Conservation (phyloP, 1,284 basidiomycete genomes). For the Austropuccinia psidii region DNA sequence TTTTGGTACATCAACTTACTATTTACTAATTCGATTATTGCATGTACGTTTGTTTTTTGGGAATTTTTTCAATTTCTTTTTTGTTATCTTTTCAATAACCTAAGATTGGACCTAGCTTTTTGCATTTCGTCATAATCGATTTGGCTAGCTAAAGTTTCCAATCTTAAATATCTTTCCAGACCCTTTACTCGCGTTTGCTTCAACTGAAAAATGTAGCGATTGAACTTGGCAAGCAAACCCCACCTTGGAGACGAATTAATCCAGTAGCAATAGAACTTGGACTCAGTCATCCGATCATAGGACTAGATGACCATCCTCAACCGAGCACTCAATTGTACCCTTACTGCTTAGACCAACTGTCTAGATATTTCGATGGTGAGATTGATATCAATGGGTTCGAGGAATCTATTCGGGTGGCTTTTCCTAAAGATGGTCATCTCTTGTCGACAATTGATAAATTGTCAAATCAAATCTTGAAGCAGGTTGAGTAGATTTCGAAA, state of each 20-base stretch:
- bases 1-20: slow-evolving; percentile 35
- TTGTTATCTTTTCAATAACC: background rate
- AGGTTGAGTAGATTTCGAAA: background rate
- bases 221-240: slow-evolving; percentile 3
- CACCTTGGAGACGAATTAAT: slow-evolving; percentile 35
- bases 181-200: slow-evolving; percentile 27
- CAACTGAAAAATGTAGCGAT: slow-evolving; percentile 14
- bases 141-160: background rate
- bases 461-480: slow-evolving; percentile 30
- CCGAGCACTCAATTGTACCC: slow-evolving; percentile 22
- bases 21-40: slow-evolving; percentile 18
- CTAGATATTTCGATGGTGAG: slow-evolving; percentile 34
- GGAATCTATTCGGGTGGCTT: slow-evolving; percentile 28
- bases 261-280: slow-evolving; percentile 35
- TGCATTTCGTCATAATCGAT: background rate
- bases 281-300: slow-evolving; percentile 25
- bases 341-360: slow-evolving; percentile 25
- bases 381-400: slow-evolving; percentile 24
- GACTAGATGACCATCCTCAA: slow-evolving; percentile 30
- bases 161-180: background rate
- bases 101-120: background rate
- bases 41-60: slow-evolving; percentile 13
- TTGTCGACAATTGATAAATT: slow-evolving; percentile 32
- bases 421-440: slow-evolving; percentile 21
- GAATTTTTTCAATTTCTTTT: background rate